Evolutionary conservation across 192 early-diverging fungal species (phyloP).

Genomic region (Podila clonocystis): DNA sequence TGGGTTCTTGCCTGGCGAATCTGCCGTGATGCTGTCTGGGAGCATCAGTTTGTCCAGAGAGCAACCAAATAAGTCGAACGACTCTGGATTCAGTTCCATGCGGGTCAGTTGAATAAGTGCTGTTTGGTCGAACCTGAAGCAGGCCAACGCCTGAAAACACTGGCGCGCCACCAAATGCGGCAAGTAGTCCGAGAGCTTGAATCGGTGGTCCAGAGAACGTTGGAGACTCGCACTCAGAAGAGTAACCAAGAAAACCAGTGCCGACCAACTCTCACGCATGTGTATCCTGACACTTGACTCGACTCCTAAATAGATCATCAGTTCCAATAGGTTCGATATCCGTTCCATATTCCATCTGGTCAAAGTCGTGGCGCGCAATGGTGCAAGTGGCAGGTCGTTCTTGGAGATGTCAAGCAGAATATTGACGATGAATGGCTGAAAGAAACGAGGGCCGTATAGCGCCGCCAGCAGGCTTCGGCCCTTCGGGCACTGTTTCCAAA

Average conservation of each 20-base stretch:
- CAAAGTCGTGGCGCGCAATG: not conserved
- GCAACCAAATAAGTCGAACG: not conserved
- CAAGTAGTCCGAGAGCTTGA: not conserved
- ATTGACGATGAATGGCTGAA: conserved; percentile 12
- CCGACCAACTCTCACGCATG: conserved; percentile 35
- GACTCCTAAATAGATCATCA: conserved; percentile 16
- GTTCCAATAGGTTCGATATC: conserved; percentile 16
- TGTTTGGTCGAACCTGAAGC: conserved; percentile 30
- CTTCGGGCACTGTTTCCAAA: conserved; percentile 29
- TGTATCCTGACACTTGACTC: conserved; percentile 45
- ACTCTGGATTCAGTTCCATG: not conserved
- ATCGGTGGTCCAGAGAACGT: conserved; percentile 9
- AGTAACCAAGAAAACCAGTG: conserved; percentile 11
- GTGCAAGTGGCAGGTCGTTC: not conserved
- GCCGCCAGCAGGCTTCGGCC: conserved; percentile 13
- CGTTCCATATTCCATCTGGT: not conserved
- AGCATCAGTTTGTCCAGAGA: conserved; percentile 14
- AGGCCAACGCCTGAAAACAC: conserved; percentile 15
- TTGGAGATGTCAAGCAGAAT: conserved; percentile 1
- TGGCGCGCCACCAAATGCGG: not conserved
- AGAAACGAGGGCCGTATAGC: conserved; percentile 27
- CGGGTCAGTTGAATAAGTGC: conserved; percentile 20
- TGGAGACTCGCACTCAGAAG: conserved; percentile 17
- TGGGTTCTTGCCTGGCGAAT: not conserved
- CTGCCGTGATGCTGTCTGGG: not conserved